A percentile compares a stretch with the other conserved stretches of the same genome.
phyloP scores from a whole-genome alignment of 306 rosid species.

The Vigna reflexopilosa region DNA sequence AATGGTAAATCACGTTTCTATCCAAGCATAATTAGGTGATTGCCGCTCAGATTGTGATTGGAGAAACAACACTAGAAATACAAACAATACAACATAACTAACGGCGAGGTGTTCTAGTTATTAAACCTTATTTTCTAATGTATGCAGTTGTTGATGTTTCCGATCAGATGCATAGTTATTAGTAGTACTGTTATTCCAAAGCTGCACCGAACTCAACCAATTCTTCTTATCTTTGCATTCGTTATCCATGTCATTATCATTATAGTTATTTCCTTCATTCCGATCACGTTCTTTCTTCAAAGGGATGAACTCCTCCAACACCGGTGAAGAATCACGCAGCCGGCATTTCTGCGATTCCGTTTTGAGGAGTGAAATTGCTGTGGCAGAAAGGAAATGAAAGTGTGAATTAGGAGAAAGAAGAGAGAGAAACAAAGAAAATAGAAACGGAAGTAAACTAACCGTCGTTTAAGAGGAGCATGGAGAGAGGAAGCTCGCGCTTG shows the following conservation, averaged over 20 bases:
- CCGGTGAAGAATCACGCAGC: conserved; percentile 54
- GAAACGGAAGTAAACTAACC: conserved; percentile 54
- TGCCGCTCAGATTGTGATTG: too few species aligned
- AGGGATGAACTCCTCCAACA: conserved; percentile 82
- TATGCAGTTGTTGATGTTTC: conserved; percentile 39
- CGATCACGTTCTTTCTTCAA: conserved; percentile 68
- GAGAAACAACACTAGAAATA: too few species aligned
- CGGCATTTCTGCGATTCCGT: conserved; percentile 65
- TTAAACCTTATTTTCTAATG: conserved; percentile 67
- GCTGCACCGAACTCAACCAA: conserved; percentile 99
- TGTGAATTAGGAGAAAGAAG: neutral
- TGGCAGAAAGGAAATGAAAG: neutral
- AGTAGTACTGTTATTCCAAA: conserved; percentile 63
- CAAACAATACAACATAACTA: neutral
- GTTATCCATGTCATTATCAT: neutral
- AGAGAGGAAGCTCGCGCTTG: conserved; percentile 95
- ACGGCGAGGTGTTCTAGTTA: neutral
- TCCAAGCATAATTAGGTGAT: neutral
- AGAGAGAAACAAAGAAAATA: neutral
- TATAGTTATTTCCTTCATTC: conserved; percentile 41
- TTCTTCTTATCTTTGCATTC: conserved; percentile 85
- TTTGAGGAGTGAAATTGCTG: conserved; percentile 74
- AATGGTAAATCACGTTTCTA: neutral
- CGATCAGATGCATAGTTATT: conserved; percentile 43
- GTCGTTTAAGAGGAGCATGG: conserved; percentile 79